Evolutionary conservation across 2,329 filamentous ascomycete species (phyloP), one percentile per base, ranked within the genome.

Genomic region (Plectosphaerella cucumerina): DNA sequence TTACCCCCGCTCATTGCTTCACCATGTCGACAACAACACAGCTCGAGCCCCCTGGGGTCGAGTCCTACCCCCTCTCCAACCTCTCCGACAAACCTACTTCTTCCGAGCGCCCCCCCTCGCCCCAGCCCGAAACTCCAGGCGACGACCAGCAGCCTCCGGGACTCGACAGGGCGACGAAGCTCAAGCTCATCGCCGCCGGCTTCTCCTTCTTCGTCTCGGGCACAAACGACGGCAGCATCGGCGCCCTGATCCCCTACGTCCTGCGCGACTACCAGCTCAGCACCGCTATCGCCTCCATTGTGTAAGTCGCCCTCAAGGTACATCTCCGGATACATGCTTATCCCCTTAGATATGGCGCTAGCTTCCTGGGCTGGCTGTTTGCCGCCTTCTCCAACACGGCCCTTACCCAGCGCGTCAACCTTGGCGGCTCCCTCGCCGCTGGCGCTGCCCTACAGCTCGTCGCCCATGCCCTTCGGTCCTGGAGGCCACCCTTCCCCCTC

Each of bases 161-260:
- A 14, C 50, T 65, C 48, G 58, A 59, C 53, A 44, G 50, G 47
- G 34, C 53, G 41, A 58, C 62, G 15, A 54, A 69, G 18, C 53
- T 79, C 34, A 84, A 81, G 59, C 64, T 86, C 3, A 49, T 77
- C 35, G 78, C 78, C 42, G 74, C 78, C 3, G 77, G 76, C 0
- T 78, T 85, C 55, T 82, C 81, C 0, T 87, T 86, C 67, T 85
- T 87, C 59, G 80, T 83, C 26, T 81, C 84, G 0, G 84, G 84
- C 0, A 71, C 81, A 45, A 87, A 85, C 51, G 84, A 87, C 60
- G 84, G 84, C 31, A 84, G 77, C 53, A 68, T 86, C 1, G 84
- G 84, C 3, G 75, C 84, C 1, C 56, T 87, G 14, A 76, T 86
- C 2, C 84, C 84, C 0, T 84, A 86, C 58, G 73, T 87, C 10